Evolutionary conservation across 2,329 filamentous ascomycete species (phyloP).

Genomic region (Penicillium sp.): DNA sequence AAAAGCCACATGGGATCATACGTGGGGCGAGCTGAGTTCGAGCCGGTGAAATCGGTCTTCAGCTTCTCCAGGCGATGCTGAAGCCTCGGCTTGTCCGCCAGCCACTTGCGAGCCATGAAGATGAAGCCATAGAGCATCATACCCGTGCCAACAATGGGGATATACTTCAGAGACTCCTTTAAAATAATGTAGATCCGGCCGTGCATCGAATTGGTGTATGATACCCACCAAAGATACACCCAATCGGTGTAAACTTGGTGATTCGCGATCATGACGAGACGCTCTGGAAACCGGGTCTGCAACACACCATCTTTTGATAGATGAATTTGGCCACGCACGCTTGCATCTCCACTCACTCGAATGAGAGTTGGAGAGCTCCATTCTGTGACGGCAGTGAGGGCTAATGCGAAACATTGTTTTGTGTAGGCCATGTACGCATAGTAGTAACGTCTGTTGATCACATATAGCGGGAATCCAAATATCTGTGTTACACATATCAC

Average conservation of each 20-base stretch:
- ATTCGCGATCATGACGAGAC: conserved; percentile 64
- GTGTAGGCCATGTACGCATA: conserved; percentile 67
- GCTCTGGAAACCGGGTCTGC: conserved; percentile 61
- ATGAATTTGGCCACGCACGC: conserved; percentile 60
- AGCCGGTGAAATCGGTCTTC: conserved; percentile 53
- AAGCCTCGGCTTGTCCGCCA: conserved; percentile 61
- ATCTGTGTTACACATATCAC: conserved; percentile 58
- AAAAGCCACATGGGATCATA: conserved; percentile 68
- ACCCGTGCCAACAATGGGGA: conserved; percentile 63
- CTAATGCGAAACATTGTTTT: conserved; percentile 65
- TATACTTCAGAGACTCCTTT: conserved; percentile 65
- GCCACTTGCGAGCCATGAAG: conserved; percentile 65
- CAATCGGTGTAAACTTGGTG: conserved; percentile 71
- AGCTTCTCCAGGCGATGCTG: conserved; percentile 59
- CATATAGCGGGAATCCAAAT: conserved; percentile 61
- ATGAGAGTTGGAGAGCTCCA: conserved; percentile 66
- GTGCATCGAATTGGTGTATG: conserved; percentile 66
- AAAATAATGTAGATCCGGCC: conserved; percentile 68
- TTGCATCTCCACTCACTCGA: conserved; percentile 63
- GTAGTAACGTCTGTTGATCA: conserved; percentile 63
- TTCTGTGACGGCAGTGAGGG: conserved; percentile 63
- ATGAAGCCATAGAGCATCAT: conserved; percentile 69
- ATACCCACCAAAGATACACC: conserved; percentile 69
- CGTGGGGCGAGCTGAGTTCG: conserved; percentile 47
- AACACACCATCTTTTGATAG: conserved; percentile 60